A percentile compares a stretch with the other conserved stretches of the same genome.
These are phyloP conservation scores for Lachancea nothofagi DNA, from an alignment of 805 yeast species.

Conservation along the genomic window DNA sequence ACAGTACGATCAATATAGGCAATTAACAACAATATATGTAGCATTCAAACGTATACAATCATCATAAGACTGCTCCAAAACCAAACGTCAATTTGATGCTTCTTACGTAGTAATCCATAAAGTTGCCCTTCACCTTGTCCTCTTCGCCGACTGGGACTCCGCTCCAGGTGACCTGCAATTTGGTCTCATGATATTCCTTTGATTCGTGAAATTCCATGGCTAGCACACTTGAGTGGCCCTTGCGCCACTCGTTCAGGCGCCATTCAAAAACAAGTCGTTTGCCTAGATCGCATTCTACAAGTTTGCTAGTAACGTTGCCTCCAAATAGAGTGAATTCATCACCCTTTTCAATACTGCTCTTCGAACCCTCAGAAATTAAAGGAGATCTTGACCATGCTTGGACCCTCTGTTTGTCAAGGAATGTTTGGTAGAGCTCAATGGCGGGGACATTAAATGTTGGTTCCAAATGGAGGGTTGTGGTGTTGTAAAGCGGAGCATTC, in stretches of 20 bases:
- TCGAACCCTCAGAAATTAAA: conserved; percentile 38
- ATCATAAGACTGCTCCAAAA: conserved; percentile 78
- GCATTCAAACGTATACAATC: not conserved
- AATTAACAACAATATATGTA: not conserved
- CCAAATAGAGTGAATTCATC: conserved; percentile 71
- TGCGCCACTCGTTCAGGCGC: conserved; percentile 87
- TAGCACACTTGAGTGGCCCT: conserved; percentile 71
- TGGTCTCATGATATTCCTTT: conserved; percentile 82
- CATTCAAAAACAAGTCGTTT: conserved; percentile 66
- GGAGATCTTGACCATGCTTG: conserved; percentile 87
- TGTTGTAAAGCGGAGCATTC: conserved; percentile 63
- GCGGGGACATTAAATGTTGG: conserved; percentile 84
- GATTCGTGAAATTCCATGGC: conserved; percentile 51
- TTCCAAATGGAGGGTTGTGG: conserved; percentile 70
- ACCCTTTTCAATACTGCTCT: conserved; percentile 44
- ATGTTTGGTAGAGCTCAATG: conserved; percentile 72
- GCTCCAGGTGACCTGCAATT: conserved; percentile 66
- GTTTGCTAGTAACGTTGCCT: conserved; percentile 75
- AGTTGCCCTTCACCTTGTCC: conserved; percentile 75
- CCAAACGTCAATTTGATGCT: conserved; percentile 91
- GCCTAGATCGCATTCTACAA: conserved; percentile 53
- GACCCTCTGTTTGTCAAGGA: conserved; percentile 70
- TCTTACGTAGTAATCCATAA: conserved; percentile 83
- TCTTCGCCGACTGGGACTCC: conserved; percentile 97
- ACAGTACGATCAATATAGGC: not conserved